These are phyloP conservation scores for Conringia planisiliqua DNA, from an alignment of 345 rosid species.

Conservation along the genomic window DNA sequence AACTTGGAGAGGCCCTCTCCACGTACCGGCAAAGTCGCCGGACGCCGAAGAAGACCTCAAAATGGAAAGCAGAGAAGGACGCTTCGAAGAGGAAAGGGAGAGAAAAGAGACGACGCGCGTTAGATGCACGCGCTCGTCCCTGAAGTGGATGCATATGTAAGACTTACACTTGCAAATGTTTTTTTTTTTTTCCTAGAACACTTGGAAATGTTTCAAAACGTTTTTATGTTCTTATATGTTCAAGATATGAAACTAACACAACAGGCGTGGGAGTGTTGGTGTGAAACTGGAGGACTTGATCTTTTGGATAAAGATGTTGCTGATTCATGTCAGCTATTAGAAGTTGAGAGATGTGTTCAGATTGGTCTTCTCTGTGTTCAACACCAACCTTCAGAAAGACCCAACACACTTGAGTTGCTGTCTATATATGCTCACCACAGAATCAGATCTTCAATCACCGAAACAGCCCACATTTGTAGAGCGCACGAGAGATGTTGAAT, in stretches of 20 bases:
- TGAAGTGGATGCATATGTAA: too few species aligned
- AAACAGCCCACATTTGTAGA: neutral
- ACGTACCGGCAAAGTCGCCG: too few species aligned
- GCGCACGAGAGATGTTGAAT: neutral
- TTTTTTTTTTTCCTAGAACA: too few species aligned
- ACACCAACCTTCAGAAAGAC: constrained; percentile 18
- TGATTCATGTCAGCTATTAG: neutral
- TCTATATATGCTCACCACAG: constrained; percentile 23
- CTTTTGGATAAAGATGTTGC: neutral
- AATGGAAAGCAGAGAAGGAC: too few species aligned
- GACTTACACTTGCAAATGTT: too few species aligned
- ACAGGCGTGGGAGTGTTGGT: constrained; percentile 23
- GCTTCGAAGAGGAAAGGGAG: too few species aligned
- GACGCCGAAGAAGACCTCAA: too few species aligned
- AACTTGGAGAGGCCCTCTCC: too few species aligned
- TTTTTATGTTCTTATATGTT: neutral
- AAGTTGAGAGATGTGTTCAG: constrained; percentile 24
- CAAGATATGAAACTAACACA: neutral
- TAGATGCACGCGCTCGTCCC: too few species aligned
- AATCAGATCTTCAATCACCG: constrained; percentile 19
- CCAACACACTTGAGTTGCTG: constrained; percentile 7
- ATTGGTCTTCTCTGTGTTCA: constrained; percentile 26
- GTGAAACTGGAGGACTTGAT: neutral
- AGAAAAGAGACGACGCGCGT: too few species aligned
- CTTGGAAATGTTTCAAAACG: too few species aligned